Evolutionary conservation across 2,329 filamentous ascomycete genomes (phyloP).

Genomic region (Pyrenochaeta sp.): DNA sequence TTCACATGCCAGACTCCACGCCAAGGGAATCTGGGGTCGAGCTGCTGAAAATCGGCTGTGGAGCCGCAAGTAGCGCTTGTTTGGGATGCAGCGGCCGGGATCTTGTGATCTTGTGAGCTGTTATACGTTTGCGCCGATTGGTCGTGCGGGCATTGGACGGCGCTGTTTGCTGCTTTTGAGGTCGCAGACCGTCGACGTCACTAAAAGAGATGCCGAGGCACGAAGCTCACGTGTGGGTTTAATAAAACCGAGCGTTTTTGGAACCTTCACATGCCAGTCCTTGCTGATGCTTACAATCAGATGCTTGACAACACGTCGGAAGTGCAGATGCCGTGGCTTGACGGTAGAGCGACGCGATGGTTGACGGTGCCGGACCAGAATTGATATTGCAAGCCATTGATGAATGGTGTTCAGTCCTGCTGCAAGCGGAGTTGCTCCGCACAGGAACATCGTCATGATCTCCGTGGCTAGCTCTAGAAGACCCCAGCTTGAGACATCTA

Average conservation of each 20-base stretch:
- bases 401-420: not conserved
- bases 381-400: not conserved
- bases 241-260: slow-evolving; percentile 3
- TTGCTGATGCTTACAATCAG: slow-evolving; percentile 20
- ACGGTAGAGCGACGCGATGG: not conserved
- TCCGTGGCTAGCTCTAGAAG: not conserved
- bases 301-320: slow-evolving; percentile 9
- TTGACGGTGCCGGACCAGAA: not conserved
- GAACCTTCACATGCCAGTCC: slow-evolving; percentile 16
- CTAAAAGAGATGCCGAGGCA: slow-evolving; percentile 38
- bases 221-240: slow-evolving; percentile 16
- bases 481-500: not conserved
- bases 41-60: slow-evolving; percentile 26
- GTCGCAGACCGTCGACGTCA: slow-evolving; percentile 39
- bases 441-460: slow-evolving; percentile 7
- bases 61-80: slow-evolving; percentile 36
- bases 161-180: slow-evolving; percentile 34
- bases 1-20: slow-evolving; percentile 48
- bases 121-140: slow-evolving; percentile 37
- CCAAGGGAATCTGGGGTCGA: slow-evolving; percentile 38
- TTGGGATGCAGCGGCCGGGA: slow-evolving; percentile 30
- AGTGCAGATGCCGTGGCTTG: not conserved
- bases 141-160: slow-evolving; percentile 20
- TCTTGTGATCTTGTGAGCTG: slow-evolving; percentile 41
- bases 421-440: slow-evolving; percentile 14